Evolutionary conservation across 805 yeast genomes (phyloP), one percentile per base, ranked within the genome.

Genomic region (Lipomyces mesembrius): DNA sequence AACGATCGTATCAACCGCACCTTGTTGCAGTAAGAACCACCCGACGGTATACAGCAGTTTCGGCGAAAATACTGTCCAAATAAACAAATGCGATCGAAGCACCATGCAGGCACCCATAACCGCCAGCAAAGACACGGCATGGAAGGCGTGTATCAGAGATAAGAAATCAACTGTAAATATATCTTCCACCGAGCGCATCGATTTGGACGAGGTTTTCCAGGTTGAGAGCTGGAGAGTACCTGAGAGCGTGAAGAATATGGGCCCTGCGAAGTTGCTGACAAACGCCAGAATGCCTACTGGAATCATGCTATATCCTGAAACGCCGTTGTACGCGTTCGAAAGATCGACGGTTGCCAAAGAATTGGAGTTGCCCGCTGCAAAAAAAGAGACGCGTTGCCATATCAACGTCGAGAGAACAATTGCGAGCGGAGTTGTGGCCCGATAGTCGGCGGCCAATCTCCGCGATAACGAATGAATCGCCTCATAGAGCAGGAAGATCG

Each of bases 31-130:
- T 8, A 63, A 17, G 39, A 60, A 59, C 98, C 98, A 95, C 2
- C 88, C 87, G 1, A 87, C 85, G 71, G 88, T 88, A 76, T 89
- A 95, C 46, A 96, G 83, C 3, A 95, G 77, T 74, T 93, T 94
- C 0, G 99, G 99, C 61, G 97, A 90, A 79, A 95, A 95, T 7
- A 95, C 99, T 1, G 98, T 93, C 99, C 99, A 95, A 9, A 95
- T 90, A 76, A 95, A 95, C 64, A 95, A 81, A 77, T 95, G 99
- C 74, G 88, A 90, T 72, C 97, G 82, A 72, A 93, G 82, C 25
- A 84, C 81, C 60, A 83, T 83, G 76, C 98, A 95, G 14, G 97
- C 88, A 0, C 80, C 79, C 55, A 90, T 75, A 60, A 92, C 82
- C 56, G 84, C 83, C 2, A 85, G 72, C 1, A 90, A 88, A 9